Evolutionary conservation across 192 early-diverging fungal species (phyloP).

Genomic region (Phycomyces blakesleeanus): DNA sequence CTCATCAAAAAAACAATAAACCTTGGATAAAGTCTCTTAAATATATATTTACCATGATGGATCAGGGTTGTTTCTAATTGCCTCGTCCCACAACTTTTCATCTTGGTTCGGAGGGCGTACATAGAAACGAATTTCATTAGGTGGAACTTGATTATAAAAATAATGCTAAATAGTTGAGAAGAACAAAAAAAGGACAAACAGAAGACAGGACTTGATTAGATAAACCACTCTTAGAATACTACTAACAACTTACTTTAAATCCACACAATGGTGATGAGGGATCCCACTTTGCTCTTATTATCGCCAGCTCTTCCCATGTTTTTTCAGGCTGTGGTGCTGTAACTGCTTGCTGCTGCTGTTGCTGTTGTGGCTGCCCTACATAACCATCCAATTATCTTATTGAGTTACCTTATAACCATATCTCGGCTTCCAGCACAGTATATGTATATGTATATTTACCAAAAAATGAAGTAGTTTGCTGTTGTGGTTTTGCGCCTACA

Average conservation of each 20-base stretch:
- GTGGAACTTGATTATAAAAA: slow-evolving; percentile 93
- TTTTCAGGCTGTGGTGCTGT: slow-evolving; percentile 33
- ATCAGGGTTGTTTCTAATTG: slow-evolving; percentile 84
- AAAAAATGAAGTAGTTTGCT: neutral
- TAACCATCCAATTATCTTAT: neutral
- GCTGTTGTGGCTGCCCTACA: slow-evolving; percentile 31
- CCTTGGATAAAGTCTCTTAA: too few species aligned
- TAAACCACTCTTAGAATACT: neutral
- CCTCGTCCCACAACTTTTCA: slow-evolving; percentile 73
- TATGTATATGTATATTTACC: slow-evolving; percentile 8
- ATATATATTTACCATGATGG: slow-evolving; percentile 59
- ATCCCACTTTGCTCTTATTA: slow-evolving; percentile 75
- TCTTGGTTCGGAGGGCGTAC: slow-evolving; percentile 69
- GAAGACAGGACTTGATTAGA: too few species aligned
- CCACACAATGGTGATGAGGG: slow-evolving; percentile 71
- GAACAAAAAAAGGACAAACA: neutral
- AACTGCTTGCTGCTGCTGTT: slow-evolving; percentile 40
- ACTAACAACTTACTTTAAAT: slow-evolving; percentile 57
- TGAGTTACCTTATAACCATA: slow-evolving; percentile 13
- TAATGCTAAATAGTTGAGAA: slow-evolving; percentile 75
- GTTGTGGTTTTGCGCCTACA: neutral
- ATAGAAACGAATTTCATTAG: slow-evolving; percentile 78
- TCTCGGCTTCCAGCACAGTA: slow-evolving; percentile 11
- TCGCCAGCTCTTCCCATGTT: slow-evolving; percentile 59
- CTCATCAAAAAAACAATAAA: neutral